Evolutionary conservation across 441 rosid species (phyloP), one percentile per base, ranked within the genome.

Genomic region (Biscutella auriculata): DNA sequence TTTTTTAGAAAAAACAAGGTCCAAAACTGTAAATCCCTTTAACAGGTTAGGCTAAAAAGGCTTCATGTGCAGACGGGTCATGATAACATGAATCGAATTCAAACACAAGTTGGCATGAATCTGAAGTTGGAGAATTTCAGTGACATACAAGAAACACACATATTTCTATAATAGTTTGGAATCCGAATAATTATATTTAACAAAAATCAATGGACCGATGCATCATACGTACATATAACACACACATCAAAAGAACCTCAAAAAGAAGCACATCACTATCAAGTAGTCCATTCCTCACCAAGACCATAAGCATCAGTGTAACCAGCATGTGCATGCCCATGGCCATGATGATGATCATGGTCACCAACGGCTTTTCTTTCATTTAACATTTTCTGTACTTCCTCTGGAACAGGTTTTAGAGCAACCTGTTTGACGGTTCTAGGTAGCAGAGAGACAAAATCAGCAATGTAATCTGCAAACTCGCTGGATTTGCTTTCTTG

Each of bases 401-500:
- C 82, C 61, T 80, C 83, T 0, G 94, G 92, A 16, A 82, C 57
- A 27, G 70, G 70, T 71, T 92, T 87, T 69, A 80, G 84, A 63
- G 64, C 58, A 2, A 60, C 79, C 53, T 59, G 69, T 76, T 80
- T 78, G 25, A 53, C 55, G 12, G 88, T 66, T 71, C 65, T 80
- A 1, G 98, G 94, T 17, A 92, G 70, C 6, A 75, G 79, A 61
- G 88, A 75, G 12, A 92, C 79, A 19, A 88, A 85, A 10, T 68
- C 55, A 8, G 62, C 60, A 43, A 92, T 76, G 14, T 64, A 72
- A 47, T 78, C 77, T 0, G 84, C 87, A 55, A 86, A 64, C 76
- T 92, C 92, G 32, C 71, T 74, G 2, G 88, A 82, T 64, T 55
- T 66, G 69, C 73, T 73, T 73, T 71, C 97, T 97, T 92, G 76